Evolutionary conservation across 1,284 basidiomycete genomes (phyloP), one percentile per base, ranked within the genome.

Genomic region (Takashimella koratensis): DNA sequence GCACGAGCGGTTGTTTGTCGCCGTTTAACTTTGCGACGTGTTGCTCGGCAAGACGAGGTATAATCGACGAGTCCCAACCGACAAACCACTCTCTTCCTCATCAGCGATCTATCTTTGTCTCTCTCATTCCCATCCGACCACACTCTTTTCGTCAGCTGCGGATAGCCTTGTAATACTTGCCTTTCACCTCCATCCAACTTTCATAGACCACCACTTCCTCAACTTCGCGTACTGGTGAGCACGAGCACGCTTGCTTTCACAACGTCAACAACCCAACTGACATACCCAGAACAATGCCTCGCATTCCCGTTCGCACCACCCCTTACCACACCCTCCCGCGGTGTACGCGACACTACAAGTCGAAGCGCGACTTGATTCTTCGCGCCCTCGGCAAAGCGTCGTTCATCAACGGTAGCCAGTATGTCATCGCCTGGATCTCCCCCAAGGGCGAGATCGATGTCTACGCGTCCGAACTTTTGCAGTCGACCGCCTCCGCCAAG

Each of bases 331-430:
- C 76, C 21, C 74, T 79, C 11, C 75, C 78, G 6, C 74, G 79
- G 41, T 79, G 79, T 59, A 79, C 79, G 47, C 68, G 79, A 12
- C 79, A 81, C 62, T 81, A 76, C 71, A 80, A 80, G 63, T 76
- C 78, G 53, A 81, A 81, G 59, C 76, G 79, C 54, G 79, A 80
- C 60, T 74, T 79, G 52, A 77, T 81, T 54, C 72, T 81, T 1
- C 76, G 79, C 26, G 71, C 76, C 0, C 74, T 81, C 16, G 80
- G 80, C 57, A 74, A 75, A 60, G 69, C 74, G 11, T 73, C 74
- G 2, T 75, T 75, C 65, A 79, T 80, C 73, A 80, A 80, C 63
- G 80, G 79, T 16, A 76, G 73, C 20, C 80, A 81, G 56, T 82
- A 79, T 64, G 78, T 80, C 52, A 77, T 82, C 56, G 66, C 80